Evolutionary conservation across 345 rosid species (phyloP).

Genomic region (Adansonia digitata): DNA sequence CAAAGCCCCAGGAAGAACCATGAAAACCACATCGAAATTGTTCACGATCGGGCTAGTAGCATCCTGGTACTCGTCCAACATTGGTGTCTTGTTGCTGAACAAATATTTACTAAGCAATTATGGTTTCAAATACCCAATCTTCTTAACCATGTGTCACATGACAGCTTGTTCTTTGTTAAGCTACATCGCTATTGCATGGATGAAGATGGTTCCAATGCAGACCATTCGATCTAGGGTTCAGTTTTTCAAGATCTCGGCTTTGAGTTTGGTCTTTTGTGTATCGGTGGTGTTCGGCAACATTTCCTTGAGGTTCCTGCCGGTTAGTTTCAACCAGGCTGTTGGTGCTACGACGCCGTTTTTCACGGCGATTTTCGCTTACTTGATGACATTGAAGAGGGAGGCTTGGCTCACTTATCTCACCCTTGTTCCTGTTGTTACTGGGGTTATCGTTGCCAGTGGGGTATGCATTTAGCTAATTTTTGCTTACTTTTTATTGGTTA

Average conservation of each 20-base stretch:
- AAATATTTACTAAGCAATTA: conserved; percentile 90
- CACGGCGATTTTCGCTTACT: conserved; percentile 91
- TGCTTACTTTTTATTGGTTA: not conserved
- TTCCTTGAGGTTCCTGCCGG: conserved; percentile 79
- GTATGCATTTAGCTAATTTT: conserved; percentile 29
- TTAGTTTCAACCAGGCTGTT: conserved; percentile 86
- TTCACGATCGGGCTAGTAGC: conserved; percentile 86
- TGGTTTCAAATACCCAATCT: conserved; percentile 98
- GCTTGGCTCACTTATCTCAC: conserved; percentile 95
- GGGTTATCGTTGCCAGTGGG: conserved; percentile 99
- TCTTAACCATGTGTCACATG: conserved; percentile 99
- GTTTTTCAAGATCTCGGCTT: conserved; percentile 82
- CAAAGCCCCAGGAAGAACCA: conserved; percentile 4
- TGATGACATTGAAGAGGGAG: conserved; percentile 82
- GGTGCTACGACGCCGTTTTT: conserved; percentile 99
- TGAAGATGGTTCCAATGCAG: conserved; percentile 99
- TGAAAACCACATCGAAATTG: conserved; percentile 48
- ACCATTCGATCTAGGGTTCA: conserved; percentile 86
- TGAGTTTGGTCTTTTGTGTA: conserved; percentile 86
- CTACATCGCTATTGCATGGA: conserved; percentile 90
- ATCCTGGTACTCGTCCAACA: conserved; percentile 92
- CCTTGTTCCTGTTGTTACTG: conserved; percentile 87
- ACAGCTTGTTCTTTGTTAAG: conserved; percentile 91
- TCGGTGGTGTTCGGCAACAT: conserved; percentile 94
- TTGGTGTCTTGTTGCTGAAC: conserved; percentile 87